phyloP scores from a whole-genome alignment of 2,329 filamentous ascomycete species.

The Fusarium sp. region DNA sequence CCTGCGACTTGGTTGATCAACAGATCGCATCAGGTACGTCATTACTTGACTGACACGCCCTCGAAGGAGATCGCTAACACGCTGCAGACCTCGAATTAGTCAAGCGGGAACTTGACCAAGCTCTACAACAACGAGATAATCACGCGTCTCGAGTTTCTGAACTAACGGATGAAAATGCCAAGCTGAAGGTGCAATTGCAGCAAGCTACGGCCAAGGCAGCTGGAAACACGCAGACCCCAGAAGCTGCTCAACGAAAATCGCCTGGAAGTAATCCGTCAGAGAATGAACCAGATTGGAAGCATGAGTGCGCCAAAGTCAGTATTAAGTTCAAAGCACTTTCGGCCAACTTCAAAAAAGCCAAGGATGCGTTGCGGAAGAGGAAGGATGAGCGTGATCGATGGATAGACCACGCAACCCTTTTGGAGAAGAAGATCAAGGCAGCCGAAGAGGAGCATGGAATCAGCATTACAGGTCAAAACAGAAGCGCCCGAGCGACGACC shows the following conservation, averaged over 20 bases:
- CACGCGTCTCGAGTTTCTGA: slow-evolving; percentile 18
- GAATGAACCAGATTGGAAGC: slow-evolving; percentile 45
- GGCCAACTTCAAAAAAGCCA: slow-evolving; percentile 59
- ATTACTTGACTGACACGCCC: slow-evolving; percentile 11
- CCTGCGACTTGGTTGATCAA: slow-evolving; percentile 59
- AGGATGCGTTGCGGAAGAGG: slow-evolving; percentile 58
- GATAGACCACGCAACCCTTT: slow-evolving; percentile 60
- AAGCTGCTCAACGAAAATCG: background rate
- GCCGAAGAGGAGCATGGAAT: slow-evolving; percentile 59
- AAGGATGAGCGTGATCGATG: slow-evolving; percentile 62
- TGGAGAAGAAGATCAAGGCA: slow-evolving; percentile 61
- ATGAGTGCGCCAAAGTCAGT: slow-evolving; percentile 57
- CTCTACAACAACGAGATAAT: slow-evolving; percentile 40
- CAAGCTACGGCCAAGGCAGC: slow-evolving; percentile 14
- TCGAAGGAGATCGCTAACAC: slow-evolving; percentile 31
- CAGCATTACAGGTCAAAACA: slow-evolving; percentile 48
- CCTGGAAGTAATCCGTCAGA: slow-evolving; percentile 9
- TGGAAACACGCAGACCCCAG: slow-evolving; percentile 1
- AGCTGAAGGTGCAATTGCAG: slow-evolving; percentile 36
- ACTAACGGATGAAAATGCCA: slow-evolving; percentile 42
- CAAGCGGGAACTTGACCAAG: slow-evolving; percentile 56
- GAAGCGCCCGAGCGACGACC: slow-evolving; percentile 23
- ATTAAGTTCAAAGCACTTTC: slow-evolving; percentile 60
- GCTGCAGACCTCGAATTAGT: slow-evolving; percentile 57
- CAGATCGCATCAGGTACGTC: slow-evolving; percentile 56